phyloP scores from a whole-genome alignment of 176 grass and related monocot genomes.

The Leersia perrieri region DNA sequence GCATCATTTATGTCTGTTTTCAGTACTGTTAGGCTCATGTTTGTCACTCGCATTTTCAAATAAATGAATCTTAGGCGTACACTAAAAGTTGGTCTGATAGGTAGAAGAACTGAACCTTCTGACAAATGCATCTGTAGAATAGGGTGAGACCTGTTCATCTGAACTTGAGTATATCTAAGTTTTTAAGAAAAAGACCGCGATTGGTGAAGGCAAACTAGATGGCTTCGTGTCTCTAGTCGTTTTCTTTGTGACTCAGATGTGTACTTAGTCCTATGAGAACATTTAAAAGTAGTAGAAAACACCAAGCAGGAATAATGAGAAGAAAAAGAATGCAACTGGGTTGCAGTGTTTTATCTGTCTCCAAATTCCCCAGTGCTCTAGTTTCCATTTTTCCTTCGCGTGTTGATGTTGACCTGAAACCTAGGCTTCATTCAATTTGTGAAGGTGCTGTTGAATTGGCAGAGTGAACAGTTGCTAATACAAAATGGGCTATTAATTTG shows the following conservation, averaged over 20 bases:
- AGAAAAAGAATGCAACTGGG: background rate
- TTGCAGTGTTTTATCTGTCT: background rate
- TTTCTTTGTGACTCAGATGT: background rate
- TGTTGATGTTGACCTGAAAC: background rate
- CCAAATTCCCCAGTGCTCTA: background rate
- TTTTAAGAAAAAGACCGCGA: background rate
- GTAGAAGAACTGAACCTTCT: background rate
- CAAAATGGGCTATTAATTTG: constrained; percentile 13
- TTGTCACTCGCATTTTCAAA: constrained; percentile 5
- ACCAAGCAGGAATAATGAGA: background rate
- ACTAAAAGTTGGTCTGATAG: background rate
- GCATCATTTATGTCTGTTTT: background rate
- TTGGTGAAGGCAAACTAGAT: background rate
- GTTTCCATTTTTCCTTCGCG: background rate
- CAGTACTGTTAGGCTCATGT: background rate
- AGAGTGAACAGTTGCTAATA: background rate
- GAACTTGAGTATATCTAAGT: background rate
- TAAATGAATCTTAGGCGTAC: background rate
- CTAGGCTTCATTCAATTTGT: background rate
- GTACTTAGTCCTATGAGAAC: background rate
- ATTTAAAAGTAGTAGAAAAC: background rate
- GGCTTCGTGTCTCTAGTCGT: background rate
- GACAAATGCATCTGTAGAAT: background rate
- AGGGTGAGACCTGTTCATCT: background rate
- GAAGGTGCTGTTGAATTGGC: background rate